Evolutionary conservation across 257 asterid genomes (phyloP).

Genomic region (Solanum appendiculatum): DNA sequence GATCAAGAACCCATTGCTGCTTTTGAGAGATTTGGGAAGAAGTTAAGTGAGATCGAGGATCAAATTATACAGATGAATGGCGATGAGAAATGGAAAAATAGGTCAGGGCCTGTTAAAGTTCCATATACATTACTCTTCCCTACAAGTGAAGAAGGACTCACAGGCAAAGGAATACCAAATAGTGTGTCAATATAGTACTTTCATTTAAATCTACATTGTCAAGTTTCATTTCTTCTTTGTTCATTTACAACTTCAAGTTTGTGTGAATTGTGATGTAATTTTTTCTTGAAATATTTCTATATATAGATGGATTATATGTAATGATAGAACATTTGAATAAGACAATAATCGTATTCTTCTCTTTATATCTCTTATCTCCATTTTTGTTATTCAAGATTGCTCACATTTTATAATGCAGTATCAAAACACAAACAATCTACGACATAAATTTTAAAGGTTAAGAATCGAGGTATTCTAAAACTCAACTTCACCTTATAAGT

Average conservation of each 20-base stretch:
- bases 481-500: too few relatives aligned
- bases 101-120: background rate
- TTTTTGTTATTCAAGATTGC: background rate
- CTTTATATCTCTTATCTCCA: background rate
- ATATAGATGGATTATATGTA: background rate
- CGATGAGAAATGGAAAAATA: background rate
- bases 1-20: background rate
- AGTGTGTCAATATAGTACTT: background rate
- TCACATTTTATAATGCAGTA: background rate
- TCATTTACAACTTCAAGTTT: background rate
- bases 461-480: too few relatives aligned
- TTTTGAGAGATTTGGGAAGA: background rate
- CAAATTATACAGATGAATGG: background rate
- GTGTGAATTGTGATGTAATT: background rate
- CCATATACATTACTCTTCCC: background rate
- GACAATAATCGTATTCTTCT: background rate
- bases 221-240: background rate
- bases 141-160: background rate
- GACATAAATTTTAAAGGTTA: too few relatives aligned
- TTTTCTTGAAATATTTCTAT: background rate
- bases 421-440: too few relatives aligned
- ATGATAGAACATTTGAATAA: background rate
- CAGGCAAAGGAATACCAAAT: background rate
- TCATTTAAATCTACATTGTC: background rate
- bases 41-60: background rate